These are phyloP conservation scores for Leccinum disarticulatum DNA, from an alignment of 768 basidiomycete genomes.

Conservation along the genomic window DNA sequence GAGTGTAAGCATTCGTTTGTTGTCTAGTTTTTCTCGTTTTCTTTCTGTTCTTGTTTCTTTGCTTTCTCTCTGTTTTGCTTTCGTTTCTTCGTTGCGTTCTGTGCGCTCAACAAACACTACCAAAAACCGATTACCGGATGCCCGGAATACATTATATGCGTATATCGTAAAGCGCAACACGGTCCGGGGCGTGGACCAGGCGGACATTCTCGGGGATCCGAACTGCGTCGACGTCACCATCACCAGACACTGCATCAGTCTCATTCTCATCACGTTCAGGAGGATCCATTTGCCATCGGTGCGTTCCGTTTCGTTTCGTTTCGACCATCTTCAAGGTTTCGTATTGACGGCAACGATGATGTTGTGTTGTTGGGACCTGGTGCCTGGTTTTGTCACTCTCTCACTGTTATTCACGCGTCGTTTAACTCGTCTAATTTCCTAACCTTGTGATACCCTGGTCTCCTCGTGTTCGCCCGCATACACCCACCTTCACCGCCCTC, in stretches of 20 bases:
- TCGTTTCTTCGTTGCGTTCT: background rate
- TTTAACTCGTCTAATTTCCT: background rate
- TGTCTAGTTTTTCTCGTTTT: background rate
- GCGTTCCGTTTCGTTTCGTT: background rate
- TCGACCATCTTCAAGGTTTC: background rate
- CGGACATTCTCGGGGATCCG: constrained; percentile 11
- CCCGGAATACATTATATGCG: background rate
- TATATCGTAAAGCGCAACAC: constrained; percentile 4
- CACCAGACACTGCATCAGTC: background rate
- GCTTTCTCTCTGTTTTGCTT: background rate
- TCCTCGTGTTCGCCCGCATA: background rate
- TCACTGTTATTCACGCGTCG: background rate
- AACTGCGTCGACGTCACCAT: constrained; percentile 10
- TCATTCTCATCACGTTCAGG: background rate
- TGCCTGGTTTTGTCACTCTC: background rate
- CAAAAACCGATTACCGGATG: background rate
- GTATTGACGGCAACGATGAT: background rate
- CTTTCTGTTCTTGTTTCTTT: background rate
- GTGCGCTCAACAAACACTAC: background rate
- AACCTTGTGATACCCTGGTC: background rate
- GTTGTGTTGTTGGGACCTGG: background rate
- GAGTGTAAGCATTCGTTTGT: constrained; percentile 11
- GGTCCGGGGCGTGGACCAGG: background rate
- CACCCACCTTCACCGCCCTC: background rate
- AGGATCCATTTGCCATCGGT: constrained; percentile 13